Base-by-base conservation (phyloP, 208 protist species). In the Leishmania braziliensis region DNA sequence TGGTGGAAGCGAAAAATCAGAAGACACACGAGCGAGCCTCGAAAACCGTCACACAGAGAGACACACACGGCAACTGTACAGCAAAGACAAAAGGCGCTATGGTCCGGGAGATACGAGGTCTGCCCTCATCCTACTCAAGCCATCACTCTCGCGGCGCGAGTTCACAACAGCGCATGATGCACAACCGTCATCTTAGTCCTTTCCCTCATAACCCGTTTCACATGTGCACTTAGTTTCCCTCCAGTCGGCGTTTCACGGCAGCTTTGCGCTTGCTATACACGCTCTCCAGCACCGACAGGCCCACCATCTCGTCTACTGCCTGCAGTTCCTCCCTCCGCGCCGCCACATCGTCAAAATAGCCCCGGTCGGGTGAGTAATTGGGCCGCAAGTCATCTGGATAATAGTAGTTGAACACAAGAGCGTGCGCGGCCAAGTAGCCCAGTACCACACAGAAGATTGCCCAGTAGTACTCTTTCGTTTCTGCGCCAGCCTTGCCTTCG, bases 381-480 rank as follows among this genome's bases (percentile, higher is more conserved):
- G 87, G 84, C 3, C 92, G 89, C 33, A 97, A 77, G 73, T 97
- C 94, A 60, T 95, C 86, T 1, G 94, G 92, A 79, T 96, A 97
- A 69, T 92, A 97, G 73, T 89, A 91, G 53, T 86, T 90, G 84
- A 94, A 97, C 3, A 97, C 90, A 36, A 97, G 82, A 4, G 87
- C 75, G 74, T 97, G 94, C 9, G 94, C 94, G 8, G 84, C 73
- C 43, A 97, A 82, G 75, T 97, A 97, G 65, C 94, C 94, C 16
- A 95, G 69, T 54, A 95, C 92, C 36, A 90, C 90, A 75, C 87
- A 91, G 63, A 83, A 76, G 62, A 97, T 93, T 3, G 90, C 92
- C 82, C 92, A 95, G 86, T 95, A 96, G 80, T 97, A 97, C 83
- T 97, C 92, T 18, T 86, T 82, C 63, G 88, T 93, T 77, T 95